Evolutionary conservation across 139 green algal species (phyloP).

Genomic region (Chlamydomonas eustigma): DNA sequence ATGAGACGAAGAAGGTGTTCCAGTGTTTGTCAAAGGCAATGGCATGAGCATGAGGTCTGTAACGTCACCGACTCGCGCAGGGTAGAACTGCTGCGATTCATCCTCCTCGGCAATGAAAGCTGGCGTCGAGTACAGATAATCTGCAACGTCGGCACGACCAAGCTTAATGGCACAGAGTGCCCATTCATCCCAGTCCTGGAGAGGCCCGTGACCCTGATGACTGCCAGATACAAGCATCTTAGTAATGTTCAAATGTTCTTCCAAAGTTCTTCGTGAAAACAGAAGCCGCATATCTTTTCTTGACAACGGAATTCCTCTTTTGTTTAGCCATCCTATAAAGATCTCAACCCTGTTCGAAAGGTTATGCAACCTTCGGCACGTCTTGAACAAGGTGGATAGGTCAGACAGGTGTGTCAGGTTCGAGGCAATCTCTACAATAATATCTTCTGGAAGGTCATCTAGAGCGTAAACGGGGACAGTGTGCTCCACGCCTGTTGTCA

Average conservation of each 20-base stretch:
- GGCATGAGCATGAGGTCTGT: not conserved
- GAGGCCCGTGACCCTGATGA: not conserved
- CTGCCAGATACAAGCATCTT: not conserved
- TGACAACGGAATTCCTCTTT: not conserved
- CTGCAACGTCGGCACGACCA: not conserved
- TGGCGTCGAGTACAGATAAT: not conserved
- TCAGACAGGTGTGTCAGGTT: not conserved
- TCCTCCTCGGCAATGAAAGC: not conserved
- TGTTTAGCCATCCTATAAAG: not conserved
- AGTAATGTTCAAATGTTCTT: not conserved
- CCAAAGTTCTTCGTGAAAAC: not conserved
- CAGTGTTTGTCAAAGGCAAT: not conserved
- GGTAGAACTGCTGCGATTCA: not conserved
- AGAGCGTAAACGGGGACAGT: no score
- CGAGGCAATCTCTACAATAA: not conserved
- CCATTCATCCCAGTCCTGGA: constrained; percentile 7
- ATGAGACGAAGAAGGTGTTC: not conserved
- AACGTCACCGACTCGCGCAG: not conserved
- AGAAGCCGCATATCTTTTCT: not conserved
- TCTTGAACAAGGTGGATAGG: not conserved
- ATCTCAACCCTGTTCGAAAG: not conserved
- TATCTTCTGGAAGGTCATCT: not conserved
- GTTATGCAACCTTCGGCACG: not conserved
- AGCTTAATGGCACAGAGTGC: not conserved
- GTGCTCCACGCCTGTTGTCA: no score